Base-by-base conservation (phyloP, 2,329 filamentous ascomycete genomes). In the Chaetomium olivaceum region DNA sequence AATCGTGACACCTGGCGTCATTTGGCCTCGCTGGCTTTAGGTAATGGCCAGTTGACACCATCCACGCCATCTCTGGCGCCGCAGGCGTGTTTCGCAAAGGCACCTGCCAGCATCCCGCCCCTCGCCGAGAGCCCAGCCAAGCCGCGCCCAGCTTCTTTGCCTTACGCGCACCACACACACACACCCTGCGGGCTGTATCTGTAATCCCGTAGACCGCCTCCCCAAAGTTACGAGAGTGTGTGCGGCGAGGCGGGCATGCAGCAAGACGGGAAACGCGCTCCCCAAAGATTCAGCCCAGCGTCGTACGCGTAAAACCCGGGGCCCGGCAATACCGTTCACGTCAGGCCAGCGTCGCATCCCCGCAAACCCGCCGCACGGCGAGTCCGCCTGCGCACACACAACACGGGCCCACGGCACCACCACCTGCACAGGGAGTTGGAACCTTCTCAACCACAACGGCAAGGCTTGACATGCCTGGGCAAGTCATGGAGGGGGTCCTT, bases 1-100 rank as follows among this genome's bases (percentile, higher is more conserved):
- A 43, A 33, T 14, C 21, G 23, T 62, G 58, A 60, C 58, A 58
- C 31, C 50, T 62, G 65, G 62, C 54, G 58, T 31, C 43, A 48
- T 51, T 51, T n/a, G 21, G 43, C 19, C 43, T 4, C 31, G 46
- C 54, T n/a, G 19, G 23, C 48, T 55, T 46, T 57, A 25, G 25
- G 52, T 48, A 61, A 51, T 54, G n/a, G 4, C 55, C 29, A 59
- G 59, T 61, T 65, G 66, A 67, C 66, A 67, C 63, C 62, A 67
- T 67, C 63, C 62, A 50, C 66, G 63, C 66, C 62, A 65, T 67
- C 63, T 29, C 57, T 65, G 60, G 60, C 63, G 63, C 66, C 46
- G 63, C 25, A 65, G 57, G 60, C 57, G 63, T 63, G 60, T 67
- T 62, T 54, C n/a, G 33, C 31, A 39, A 16, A 11, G 25, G 39